Percentiles rank a stretch among this genome's conserved stretches.
Conservation (phyloP, 371 early-diverging fungal species). For the Mortierella polycephala region DNA sequence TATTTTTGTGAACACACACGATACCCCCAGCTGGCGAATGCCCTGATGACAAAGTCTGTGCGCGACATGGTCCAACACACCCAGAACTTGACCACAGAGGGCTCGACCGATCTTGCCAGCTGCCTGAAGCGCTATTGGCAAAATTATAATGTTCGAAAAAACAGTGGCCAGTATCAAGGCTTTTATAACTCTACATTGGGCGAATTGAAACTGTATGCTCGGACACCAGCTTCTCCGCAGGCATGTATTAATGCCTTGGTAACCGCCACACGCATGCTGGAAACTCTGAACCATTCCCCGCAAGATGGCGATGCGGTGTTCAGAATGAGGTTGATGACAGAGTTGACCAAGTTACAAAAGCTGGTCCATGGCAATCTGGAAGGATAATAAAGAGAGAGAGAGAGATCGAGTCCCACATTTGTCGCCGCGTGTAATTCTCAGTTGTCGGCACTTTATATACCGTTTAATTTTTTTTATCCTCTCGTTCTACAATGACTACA, state of each 20-base stretch:
- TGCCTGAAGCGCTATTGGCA: constrained; percentile 12
- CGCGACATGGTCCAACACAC: constrained; percentile 8
- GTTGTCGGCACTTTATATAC: too few species aligned
- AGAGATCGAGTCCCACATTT: neutral
- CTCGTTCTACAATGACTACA: neutral
- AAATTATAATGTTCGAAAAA: constrained; percentile 3
- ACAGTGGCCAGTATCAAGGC: neutral
- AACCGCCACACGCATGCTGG: constrained; percentile 8
- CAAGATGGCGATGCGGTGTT: neutral
- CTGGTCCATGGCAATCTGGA: neutral
- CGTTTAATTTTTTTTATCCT: too few species aligned
- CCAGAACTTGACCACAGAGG: constrained; percentile 4
- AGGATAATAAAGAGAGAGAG: neutral
- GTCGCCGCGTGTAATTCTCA: too few species aligned
- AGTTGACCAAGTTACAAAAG: constrained; percentile 8
- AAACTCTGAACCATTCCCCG: neutral
- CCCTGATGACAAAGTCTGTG: neutral
- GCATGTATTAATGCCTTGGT: constrained; percentile 14
- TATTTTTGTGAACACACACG: constrained; percentile 2
- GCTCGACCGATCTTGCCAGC: neutral
- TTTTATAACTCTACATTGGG: constrained; percentile 5
- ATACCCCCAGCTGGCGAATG: constrained; percentile 1
- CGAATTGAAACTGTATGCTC: constrained; percentile 1
- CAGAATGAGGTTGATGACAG: neutral
- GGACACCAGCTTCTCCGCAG: constrained; percentile 4